Base-by-base conservation (phyloP, 176 grass and related monocot species). In the Phoenix dactylifera region DNA sequence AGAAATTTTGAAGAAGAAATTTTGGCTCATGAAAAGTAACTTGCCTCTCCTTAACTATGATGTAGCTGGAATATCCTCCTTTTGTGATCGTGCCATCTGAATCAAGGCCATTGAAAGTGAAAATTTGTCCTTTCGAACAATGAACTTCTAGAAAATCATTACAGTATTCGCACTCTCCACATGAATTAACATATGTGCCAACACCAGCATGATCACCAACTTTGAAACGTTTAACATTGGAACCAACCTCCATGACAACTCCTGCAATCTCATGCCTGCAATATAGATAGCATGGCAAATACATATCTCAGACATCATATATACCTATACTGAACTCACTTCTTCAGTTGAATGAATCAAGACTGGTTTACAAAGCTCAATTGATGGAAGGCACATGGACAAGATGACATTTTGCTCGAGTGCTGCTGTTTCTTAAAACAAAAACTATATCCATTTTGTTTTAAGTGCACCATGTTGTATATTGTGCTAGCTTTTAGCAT, bases 31-130 rank as follows among this genome's bases (percentile, higher is more conserved):
- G 7, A 17, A 32, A 67, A 15, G 48, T 72, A 3, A 4, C 62
- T 59, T 83, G 83, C 90, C 90, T 86, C 52, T 95, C 67, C 59
- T 61, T 62, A 24, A 89, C 90, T 44, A 89, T 79, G 32, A 86
- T 95, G 54, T 83, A 75, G 62, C 17, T 95, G 20, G 90, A 95
- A 75, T 89, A 95, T 54, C 90, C 85, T 30, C 90, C 85, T 68
- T 70, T 89, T 18, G 90, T 95, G 15, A 89, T 66, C 35, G 76
- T 73, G 6, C 85, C 90, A 63, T 95, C 82, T 5, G 77, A 73
- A 63, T 95, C 90, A 52, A 89, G 56, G 3, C 22, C 3, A 16
- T 95, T 89, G 58, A 73, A 95, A 63, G 90, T 95, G 12, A 4
- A 53, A 24, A 73, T 52, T 60, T 1, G 48, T 20, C 1, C 0